phyloP scores from a whole-genome alignment of 148 eudicot genomes.

The Chenopodium quinoa region DNA sequence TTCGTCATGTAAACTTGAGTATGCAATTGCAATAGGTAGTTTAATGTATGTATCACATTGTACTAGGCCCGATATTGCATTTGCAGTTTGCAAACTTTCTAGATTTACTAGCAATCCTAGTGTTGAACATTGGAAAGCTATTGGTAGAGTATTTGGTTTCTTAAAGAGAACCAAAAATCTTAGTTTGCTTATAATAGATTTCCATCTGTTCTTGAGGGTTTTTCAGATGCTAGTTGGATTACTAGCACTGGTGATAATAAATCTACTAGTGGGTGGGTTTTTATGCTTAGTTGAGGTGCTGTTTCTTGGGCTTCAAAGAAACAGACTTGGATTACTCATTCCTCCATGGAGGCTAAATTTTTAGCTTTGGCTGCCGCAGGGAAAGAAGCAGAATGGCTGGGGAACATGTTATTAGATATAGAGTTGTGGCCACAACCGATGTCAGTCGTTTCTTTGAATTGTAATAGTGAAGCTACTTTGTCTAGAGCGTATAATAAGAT shows the following conservation, averaged over 20 bases:
- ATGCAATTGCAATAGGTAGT: no score
- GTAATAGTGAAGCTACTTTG: slow-evolving; percentile 19
- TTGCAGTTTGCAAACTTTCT: neutral
- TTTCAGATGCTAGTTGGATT: neutral
- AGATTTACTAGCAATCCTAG: neutral
- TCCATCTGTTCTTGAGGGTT: neutral
- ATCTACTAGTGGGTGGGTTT: neutral
- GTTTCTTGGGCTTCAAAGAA: neutral
- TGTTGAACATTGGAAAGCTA: neutral
- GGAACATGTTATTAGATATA: slow-evolving; percentile 16
- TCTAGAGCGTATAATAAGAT: slow-evolving; percentile 12
- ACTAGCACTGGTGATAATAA: neutral
- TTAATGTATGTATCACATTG: no score
- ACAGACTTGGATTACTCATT: neutral
- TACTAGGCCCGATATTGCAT: neutral
- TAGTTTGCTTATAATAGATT: neutral
- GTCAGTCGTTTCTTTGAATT: slow-evolving; percentile 11
- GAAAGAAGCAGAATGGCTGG: no score
- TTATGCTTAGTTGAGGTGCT: neutral
- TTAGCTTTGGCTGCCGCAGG: no score
- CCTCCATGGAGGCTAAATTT: no score
- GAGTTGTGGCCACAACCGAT: slow-evolving; percentile 17
- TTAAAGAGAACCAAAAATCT: neutral
- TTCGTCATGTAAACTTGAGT: no score
- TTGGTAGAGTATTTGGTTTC: neutral